Evolutionary conservation across 805 yeast genomes (phyloP), one percentile per base, ranked within the genome.

Genomic region (Lipomyces sp.): DNA sequence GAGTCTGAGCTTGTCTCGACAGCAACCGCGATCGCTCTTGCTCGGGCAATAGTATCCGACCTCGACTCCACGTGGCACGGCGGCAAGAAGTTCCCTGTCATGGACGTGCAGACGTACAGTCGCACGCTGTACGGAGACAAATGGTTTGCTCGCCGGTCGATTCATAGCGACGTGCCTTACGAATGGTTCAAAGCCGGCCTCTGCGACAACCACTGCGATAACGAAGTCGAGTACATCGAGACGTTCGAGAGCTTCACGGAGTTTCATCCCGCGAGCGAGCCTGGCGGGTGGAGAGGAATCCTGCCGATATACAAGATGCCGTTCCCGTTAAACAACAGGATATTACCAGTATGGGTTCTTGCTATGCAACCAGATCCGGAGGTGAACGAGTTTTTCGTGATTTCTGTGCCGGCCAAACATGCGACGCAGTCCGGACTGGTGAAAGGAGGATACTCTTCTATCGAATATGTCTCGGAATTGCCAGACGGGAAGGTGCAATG

Each of bases 71-170:
- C 50, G 2, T 51, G 55, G 55, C 42, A 22, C 7, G 34, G 35
- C 24, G 22, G 39, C 35, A 26, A 21, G 28, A 11, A 31, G 22
- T 47, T 31, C 32, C 34, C 26, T 13, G 39, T 32, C 5, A 37
- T 33, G 4, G 16, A 38, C 14, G 59, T 56, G 32, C 46, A 43
- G 39, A 45, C 48, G 7, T 59, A 45, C 43, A 21, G 40, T 24
- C 42, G 49, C 28, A 21, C 16, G 2, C 22, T 47, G 16, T 41
- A 52, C 39, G 60, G 62, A 4, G 62, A 67, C 31, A 68, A 60
- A 55, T 70, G 74, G 74, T 66, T 64, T 40, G 70, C 71, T 10
- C 62, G 74, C 5, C 62, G 58, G 8, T 65, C 71, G 13, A 44
- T 51, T 14, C 73, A 70, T 51, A 6, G 29, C 10, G 45, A 48